Evolutionary conservation across 495 filamentous ascomycete genomes (phyloP).

Genomic region (Antarctomyces pellizariae): DNA sequence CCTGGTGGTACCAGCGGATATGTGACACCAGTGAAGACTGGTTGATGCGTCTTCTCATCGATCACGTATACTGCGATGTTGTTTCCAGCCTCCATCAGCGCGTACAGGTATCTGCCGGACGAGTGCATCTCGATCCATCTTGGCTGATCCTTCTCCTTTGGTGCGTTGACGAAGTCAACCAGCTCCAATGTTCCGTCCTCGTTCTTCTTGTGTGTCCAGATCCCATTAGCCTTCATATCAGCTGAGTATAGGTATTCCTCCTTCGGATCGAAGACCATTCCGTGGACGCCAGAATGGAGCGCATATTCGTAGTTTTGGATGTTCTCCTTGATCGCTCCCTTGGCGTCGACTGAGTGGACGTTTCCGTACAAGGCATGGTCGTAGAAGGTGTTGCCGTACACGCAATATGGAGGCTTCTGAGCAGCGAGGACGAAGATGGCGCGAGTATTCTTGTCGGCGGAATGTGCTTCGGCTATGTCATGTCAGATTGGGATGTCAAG

Average conservation of each 20-base stretch:
- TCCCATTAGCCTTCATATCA: conserved; percentile 62
- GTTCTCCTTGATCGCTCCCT: conserved; percentile 39
- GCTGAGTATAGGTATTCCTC: conserved; percentile 75
- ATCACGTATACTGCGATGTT: conserved; percentile 57
- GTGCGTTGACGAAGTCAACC: conserved; percentile 47
- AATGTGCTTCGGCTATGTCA: conserved; percentile 42
- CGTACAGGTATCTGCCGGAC: conserved; percentile 54
- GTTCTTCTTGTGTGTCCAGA: conserved; percentile 62
- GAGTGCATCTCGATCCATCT: conserved; percentile 69
- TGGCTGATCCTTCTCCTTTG: conserved; percentile 45
- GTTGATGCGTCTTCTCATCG: conserved; percentile 47
- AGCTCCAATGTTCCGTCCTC: conserved; percentile 37
- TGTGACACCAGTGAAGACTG: conserved; percentile 57
- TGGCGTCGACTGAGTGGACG: conserved; percentile 41
- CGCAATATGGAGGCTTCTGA: conserved; percentile 47
- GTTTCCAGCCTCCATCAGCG: conserved; percentile 70
- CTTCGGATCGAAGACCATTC: conserved; percentile 69
- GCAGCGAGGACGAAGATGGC: conserved; percentile 72
- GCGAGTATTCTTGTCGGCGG: conserved; percentile 49
- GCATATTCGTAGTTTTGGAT: conserved; percentile 63
- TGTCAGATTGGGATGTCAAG: no score
- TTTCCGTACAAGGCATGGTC: conserved; percentile 58
- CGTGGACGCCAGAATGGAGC: conserved; percentile 54
- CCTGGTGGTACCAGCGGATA: conserved; percentile 59
- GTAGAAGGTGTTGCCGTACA: conserved; percentile 78